A percentile compares a stretch with the other conserved stretches of the same genome.
Evolutionary conservation across 768 basidiomycete genomes (phyloP).

Genomic region (Leccinellum rugosiceps): DNA sequence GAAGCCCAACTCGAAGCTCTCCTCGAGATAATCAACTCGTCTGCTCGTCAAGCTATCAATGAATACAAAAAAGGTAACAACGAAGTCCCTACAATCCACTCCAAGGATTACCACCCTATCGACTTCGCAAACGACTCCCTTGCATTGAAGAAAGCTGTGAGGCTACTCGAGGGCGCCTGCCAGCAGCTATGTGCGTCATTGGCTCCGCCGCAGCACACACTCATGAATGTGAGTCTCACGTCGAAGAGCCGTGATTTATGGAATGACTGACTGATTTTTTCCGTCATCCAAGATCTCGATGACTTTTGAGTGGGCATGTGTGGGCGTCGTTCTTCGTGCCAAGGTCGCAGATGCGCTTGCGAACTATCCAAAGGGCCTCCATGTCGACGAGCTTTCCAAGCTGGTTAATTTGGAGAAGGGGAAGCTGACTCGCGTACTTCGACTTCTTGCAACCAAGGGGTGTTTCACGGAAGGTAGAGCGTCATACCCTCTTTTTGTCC

Average conservation of each 20-base stretch:
- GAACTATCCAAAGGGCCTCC: slow-evolving; percentile 27
- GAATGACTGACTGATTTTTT: not conserved
- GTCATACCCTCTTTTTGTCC: not conserved
- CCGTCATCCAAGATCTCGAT: slow-evolving; percentile 10
- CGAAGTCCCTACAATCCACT: slow-evolving; percentile 26
- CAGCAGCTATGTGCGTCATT: slow-evolving; percentile 27
- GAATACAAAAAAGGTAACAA: slow-evolving; percentile 24
- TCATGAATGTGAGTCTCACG: slow-evolving; percentile 20
- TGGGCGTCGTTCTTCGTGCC: slow-evolving; percentile 22
- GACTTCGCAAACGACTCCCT: slow-evolving; percentile 19
- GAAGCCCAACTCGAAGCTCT: slow-evolving; percentile 30
- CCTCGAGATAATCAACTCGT: slow-evolving; percentile 29
- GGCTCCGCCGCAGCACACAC: slow-evolving; percentile 28
- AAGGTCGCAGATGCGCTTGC: slow-evolving; percentile 28
- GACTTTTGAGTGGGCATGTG: slow-evolving; percentile 27
- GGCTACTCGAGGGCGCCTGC: slow-evolving; percentile 26
- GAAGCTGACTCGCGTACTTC: slow-evolving; percentile 31
- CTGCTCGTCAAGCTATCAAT: slow-evolving; percentile 25
- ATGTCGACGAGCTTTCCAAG: slow-evolving; percentile 24
- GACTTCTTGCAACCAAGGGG: slow-evolving; percentile 29
- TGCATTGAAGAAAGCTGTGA: slow-evolving; percentile 24
- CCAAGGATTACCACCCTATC: slow-evolving; percentile 20
- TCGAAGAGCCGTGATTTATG: not conserved
- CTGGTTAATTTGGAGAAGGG: slow-evolving; percentile 22
- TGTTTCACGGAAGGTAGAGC: slow-evolving; percentile 30